These are phyloP conservation scores for Wickerhamomyces sp. DNA, from an alignment of 1,139 yeast genomes.

Conservation along the genomic window DNA sequence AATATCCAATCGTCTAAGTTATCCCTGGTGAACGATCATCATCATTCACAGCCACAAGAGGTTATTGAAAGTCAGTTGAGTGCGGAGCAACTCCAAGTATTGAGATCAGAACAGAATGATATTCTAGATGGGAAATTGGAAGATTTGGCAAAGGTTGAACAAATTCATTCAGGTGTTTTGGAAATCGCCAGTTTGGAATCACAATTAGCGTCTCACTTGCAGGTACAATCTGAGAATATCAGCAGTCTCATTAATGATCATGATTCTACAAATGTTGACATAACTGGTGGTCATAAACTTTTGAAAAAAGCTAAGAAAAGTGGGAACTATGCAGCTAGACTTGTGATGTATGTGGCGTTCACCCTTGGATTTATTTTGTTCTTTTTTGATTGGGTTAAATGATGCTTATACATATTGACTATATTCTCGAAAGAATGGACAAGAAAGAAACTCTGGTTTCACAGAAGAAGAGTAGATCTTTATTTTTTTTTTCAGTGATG, in stretches of 20 bases:
- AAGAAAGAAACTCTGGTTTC: no score
- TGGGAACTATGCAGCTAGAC: constrained; percentile 65
- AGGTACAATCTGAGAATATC: constrained; percentile 72
- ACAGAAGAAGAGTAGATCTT: no score
- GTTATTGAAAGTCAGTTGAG: constrained; percentile 27
- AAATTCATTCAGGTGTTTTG: constrained; percentile 70
- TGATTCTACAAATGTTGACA: constrained; percentile 62
- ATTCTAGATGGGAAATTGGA: constrained; percentile 55
- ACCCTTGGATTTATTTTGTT: constrained; percentile 58
- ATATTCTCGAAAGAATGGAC: no score
- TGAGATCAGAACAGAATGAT: constrained; percentile 69
- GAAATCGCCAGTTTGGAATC: constrained; percentile 79
- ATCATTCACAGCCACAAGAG: constrained; percentile 10
- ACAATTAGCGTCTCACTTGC: constrained; percentile 71
- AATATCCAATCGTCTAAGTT: constrained; percentile 13
- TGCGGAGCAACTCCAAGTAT: constrained; percentile 61
- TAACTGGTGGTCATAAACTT: constrained; percentile 68
- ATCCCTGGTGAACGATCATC: constrained; percentile 25
- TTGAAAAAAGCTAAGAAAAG: constrained; percentile 65
- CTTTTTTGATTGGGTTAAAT: constrained; percentile 60
- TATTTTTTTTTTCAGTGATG: no score
- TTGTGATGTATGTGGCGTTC: constrained; percentile 58
- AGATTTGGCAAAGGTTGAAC: constrained; percentile 63
- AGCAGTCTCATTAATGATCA: constrained; percentile 64
- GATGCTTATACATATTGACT: no score